Evolutionary conservation across 805 yeast genomes (phyloP).

Genomic region (Candida peoriensis): DNA sequence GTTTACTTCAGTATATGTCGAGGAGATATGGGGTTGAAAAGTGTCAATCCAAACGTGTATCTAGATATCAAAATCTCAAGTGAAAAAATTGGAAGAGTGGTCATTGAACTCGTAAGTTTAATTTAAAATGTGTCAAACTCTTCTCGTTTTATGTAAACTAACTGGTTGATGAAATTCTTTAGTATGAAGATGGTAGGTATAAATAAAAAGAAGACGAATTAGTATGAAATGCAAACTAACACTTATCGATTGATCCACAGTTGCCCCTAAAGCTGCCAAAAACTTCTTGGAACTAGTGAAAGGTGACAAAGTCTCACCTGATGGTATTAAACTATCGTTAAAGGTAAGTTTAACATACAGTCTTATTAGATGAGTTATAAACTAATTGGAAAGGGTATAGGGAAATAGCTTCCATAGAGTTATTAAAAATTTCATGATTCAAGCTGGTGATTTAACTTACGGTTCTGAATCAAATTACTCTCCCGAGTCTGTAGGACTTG

Average conservation of each 20-base stretch:
- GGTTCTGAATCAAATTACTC: conserved; percentile 28
- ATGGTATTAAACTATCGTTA: conserved; percentile 28
- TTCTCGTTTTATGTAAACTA: background rate
- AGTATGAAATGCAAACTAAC: background rate
- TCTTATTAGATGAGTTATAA: background rate
- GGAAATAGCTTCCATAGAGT: conserved; percentile 55
- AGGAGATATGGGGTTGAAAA: conserved; percentile 9
- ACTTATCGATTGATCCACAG: conserved; percentile 24
- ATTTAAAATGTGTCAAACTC: conserved; percentile 20
- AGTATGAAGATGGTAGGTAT: conserved; percentile 5
- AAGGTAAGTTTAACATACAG: conserved; percentile 19
- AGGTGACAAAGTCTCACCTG: conserved; percentile 25
- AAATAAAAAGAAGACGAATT: background rate
- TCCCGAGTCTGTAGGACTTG: conserved; percentile 29
- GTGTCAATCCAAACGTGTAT: conserved; percentile 24
- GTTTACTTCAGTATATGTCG: no score
- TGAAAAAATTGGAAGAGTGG: conserved; percentile 50
- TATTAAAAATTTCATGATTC: conserved; percentile 64
- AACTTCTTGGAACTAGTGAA: conserved; percentile 47
- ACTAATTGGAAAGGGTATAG: background rate
- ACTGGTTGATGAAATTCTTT: background rate
- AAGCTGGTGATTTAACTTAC: conserved; percentile 55
- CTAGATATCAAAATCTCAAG: conserved; percentile 49
- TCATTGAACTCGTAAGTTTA: conserved; percentile 39
- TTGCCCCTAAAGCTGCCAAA: conserved; percentile 53